Conservation (phyloP, 225 moss, liverwort and hornwort genomes). For the Asterella californica region DNA sequence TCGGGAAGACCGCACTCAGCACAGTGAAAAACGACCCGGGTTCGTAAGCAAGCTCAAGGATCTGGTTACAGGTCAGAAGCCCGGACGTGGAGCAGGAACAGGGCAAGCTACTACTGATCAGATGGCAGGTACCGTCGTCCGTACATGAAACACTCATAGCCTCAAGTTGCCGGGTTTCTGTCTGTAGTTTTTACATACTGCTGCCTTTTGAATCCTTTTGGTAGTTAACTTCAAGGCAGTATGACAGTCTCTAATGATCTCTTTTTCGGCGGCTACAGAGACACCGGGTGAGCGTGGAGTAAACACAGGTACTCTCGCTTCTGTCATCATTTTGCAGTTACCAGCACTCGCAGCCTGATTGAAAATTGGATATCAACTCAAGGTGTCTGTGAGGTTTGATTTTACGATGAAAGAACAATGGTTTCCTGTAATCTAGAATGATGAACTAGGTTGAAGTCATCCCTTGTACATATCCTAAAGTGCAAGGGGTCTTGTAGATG, state of each 20-base stretch:
- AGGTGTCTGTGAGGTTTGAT: neutral
- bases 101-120: constrained; percentile 16
- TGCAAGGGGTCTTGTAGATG: too few relatives aligned
- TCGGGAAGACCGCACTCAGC: neutral
- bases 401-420: too few relatives aligned
- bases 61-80: constrained; percentile 28
- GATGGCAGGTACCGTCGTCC: constrained; percentile 1
- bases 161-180: neutral
- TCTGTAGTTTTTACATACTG: neutral
- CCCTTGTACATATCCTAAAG: too few relatives aligned
- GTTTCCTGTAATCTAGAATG: too few relatives aligned
- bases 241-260: neutral
- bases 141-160: neutral
- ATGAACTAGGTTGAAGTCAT: too few relatives aligned
- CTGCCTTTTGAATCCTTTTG: neutral
- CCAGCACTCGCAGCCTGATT: neutral
- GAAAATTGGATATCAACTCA: too few relatives aligned
- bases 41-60: constrained; percentile 19
- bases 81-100: constrained; percentile 21
- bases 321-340: neutral
- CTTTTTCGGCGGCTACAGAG: too few relatives aligned
- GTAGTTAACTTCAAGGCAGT: too few relatives aligned
- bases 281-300: neutral
- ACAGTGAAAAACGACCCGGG: neutral
- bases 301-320: neutral